Evolutionary conservation across 148 eudicot genomes (phyloP).

Genomic region (Limonium bicolor): DNA sequence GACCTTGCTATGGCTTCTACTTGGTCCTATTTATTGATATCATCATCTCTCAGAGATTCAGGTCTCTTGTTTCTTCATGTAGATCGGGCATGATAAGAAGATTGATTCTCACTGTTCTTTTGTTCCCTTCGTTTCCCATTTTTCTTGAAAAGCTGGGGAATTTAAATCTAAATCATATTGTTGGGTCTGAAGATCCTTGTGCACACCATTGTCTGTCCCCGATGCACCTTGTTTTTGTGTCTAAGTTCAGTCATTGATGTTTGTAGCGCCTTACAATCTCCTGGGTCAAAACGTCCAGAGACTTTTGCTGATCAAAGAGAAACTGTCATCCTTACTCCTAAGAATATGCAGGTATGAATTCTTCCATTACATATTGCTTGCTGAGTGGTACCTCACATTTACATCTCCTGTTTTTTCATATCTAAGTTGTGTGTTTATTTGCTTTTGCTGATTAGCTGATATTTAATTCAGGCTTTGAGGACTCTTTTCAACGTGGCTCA

Average conservation of each 20-base stretch:
- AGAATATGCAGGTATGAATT: conserved; percentile 76
- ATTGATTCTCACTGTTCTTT: too few species aligned
- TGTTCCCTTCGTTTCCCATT: too few species aligned
- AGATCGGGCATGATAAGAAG: too few species aligned
- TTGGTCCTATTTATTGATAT: too few species aligned
- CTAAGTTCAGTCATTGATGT: conserved; percentile 10
- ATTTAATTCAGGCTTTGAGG: conserved; percentile 66
- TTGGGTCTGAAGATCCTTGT: too few species aligned
- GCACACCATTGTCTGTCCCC: too few species aligned
- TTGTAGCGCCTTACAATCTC: conserved; percentile 57
- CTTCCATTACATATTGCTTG: neutral
- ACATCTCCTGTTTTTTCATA: neutral
- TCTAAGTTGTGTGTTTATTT: neutral
- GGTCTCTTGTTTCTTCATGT: too few species aligned
- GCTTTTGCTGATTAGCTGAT: conserved; percentile 1
- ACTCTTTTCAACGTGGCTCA: conserved; percentile 99
- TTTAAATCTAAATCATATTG: too few species aligned
- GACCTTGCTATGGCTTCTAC: too few species aligned
- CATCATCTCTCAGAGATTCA: too few species aligned
- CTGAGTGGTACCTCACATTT: neutral
- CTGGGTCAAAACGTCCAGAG: conserved; percentile 64
- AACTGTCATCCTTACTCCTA: conserved; percentile 66
- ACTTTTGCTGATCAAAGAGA: conserved; percentile 58
- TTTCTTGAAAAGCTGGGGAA: too few species aligned
- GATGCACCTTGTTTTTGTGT: too few species aligned